These are phyloP conservation scores for Nissolia schottii DNA, from an alignment of 306 rosid genomes.

Conservation along the genomic window DNA sequence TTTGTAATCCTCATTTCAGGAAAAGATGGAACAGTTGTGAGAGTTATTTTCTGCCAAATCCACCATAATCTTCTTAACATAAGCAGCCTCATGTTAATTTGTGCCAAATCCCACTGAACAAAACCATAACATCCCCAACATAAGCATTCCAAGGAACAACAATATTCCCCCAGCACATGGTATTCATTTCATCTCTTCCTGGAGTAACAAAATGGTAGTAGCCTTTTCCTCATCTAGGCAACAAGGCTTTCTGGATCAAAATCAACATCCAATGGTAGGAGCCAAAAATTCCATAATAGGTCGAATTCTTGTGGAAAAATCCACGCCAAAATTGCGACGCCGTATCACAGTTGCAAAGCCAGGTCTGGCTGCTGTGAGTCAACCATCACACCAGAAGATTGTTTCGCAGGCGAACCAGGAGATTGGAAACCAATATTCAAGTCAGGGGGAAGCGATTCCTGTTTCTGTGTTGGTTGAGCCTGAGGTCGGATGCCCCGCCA, in stretches of 20 bases:
- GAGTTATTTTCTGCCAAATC: conserved; percentile 22
- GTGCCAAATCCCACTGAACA: conserved; percentile 24
- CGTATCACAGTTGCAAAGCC: conserved; percentile 81
- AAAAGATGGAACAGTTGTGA: conserved; percentile 6
- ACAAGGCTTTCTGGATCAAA: conserved; percentile 13
- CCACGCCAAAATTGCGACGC: conserved; percentile 44
- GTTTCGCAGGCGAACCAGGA: conserved; percentile 90
- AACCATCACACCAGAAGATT: conserved; percentile 71
- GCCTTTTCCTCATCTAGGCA: conserved; percentile 27
- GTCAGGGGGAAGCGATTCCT: conserved; percentile 92
- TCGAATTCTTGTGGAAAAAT: conserved; percentile 20
- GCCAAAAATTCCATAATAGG: conserved; percentile 17
- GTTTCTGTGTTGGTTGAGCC: conserved; percentile 69
- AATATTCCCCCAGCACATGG: conserved; percentile 26
- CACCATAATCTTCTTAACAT: conserved; percentile 7
- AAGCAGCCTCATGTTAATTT: conserved; percentile 27
- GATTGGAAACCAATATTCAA: conserved; percentile 92
- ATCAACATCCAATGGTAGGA: conserved; percentile 29
- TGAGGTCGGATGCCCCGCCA: conserved; percentile 67
- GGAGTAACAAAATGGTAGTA: conserved; percentile 21
- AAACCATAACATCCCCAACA: conserved; percentile 21
- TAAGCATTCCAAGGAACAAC: conserved; percentile 12
- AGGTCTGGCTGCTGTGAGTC: conserved; percentile 99
- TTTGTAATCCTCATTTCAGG: conserved; percentile 31
- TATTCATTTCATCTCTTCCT: conserved; percentile 24